Evolutionary conservation across 1,139 yeast genomes (phyloP), one percentile per base, ranked within the genome.

Genomic region (Candida sanyaensis): DNA sequence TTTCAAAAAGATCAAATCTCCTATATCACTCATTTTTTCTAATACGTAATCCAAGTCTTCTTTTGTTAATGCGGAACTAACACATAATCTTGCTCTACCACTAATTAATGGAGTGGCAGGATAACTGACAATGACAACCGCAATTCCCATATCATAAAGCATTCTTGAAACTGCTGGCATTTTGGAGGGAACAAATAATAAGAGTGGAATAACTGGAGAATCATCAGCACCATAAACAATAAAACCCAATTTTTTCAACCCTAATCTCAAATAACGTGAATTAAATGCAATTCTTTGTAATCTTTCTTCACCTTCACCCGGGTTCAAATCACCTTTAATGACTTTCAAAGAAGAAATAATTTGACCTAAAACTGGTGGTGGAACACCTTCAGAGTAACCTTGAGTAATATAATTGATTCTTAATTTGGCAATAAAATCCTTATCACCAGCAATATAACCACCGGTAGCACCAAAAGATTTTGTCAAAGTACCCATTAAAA

Each of bases 391-490:
- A 36, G 95, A 84, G 63, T 91, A 88, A 43, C 75, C 77, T 55
- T 86, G 83, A 41, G 93, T 87, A 55, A 90, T 79, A 60, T 89
- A 84, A 58, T 81, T 84, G 42, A 88, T 59, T 68, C 93, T 83
- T 52, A 93, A 71, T 58, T 85, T 80, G 58, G 90, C 92, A 49
- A 92, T 86, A 41, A 89, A 71, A 44, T 67, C 70, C 61, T 82
- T 79, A 55, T 78, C 78, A 45, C 87, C 96, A 23, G 97, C 95
- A 55, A 93, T 75, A 65, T 93, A 93, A 43, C 99, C 99, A 62
- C 99, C 99, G 42, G 98, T 91, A 28, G 99, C 98, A 62, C 99
- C 99, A 68, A 93, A 93, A 5, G 97, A 90, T 70, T 93, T 93
- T 46, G 99, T 95, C 50, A 95, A 80, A 7, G 99, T 93, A 44